Percentiles rank a stretch among this genome's conserved stretches.
Evolutionary conservation across 1,284 basidiomycete genomes (phyloP).

Genomic region (Cutaneotrichosporon dermatis): DNA sequence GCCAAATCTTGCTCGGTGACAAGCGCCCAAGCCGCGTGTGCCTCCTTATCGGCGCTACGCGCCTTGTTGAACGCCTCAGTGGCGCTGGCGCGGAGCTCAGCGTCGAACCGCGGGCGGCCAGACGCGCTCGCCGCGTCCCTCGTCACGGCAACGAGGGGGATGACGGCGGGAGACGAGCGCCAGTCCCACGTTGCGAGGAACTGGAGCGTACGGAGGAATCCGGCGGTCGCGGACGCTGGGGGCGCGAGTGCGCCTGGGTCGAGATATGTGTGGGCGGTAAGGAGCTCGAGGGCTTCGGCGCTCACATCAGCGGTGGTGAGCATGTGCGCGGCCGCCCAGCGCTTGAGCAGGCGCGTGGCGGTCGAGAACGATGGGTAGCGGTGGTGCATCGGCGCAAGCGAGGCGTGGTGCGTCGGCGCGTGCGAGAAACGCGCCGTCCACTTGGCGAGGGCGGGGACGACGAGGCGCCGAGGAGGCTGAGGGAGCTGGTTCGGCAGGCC

Average conservation of each 20-base stretch:
- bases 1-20: constrained; percentile 72
- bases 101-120: constrained; percentile 44
- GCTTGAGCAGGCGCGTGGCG: constrained; percentile 80
- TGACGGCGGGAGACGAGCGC: constrained; percentile 53
- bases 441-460: constrained; percentile 60
- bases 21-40: constrained; percentile 67
- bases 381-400: constrained; percentile 73
- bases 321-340: constrained; percentile 91
- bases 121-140: constrained; percentile 30
- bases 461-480: constrained; percentile 47
- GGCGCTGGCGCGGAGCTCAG: constrained; percentile 56
- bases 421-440: constrained; percentile 71
- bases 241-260: constrained; percentile 42
- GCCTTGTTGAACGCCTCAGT: constrained; percentile 53
- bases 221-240: constrained; percentile 56
- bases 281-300: constrained; percentile 67
- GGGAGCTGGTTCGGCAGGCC: constrained; percentile 32
- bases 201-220: constrained; percentile 71
- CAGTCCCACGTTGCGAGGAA: constrained; percentile 82
- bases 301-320: constrained; percentile 67
- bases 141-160: constrained; percentile 45
- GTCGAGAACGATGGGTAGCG: constrained; percentile 73
- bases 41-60: constrained; percentile 48
- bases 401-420: constrained; percentile 77
- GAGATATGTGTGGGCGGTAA: constrained; percentile 64